Base-by-base conservation (phyloP, 1,284 basidiomycete species). In the Puccinia novopanici region DNA sequence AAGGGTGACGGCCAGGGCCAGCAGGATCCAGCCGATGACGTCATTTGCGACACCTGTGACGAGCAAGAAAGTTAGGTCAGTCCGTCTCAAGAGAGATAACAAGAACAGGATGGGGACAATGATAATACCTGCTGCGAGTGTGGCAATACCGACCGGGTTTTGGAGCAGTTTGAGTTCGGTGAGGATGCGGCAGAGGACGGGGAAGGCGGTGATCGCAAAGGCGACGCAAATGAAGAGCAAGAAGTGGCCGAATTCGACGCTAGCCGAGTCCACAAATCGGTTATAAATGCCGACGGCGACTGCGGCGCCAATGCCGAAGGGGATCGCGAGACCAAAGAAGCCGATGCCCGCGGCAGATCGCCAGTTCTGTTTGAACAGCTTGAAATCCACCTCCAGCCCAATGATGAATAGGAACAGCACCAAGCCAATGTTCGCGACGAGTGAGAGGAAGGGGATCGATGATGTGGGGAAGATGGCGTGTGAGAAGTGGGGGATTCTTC, bases 141-240 rank as follows among this genome's bases (percentile, higher is more conserved):
- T 94, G 42, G 97, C 91, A 78, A 96, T 91, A 12, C 96, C 97
- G 61, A 99, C 95, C 0, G 91, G 92, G 9, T 94, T 97, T 82
- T 96, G 92, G 78, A 98, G 89, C 1, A 99, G 88, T 86, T 89
- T 88, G 59, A 88, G 87, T 78, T 89, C 88, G 19, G 91, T 91
- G 71, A 94, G 87, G 83, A 94, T 93, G 71, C 96, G 91, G 85
- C 95, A 98, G 4, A 98, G 89, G 4, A 99, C 95, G 0, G 89
- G 87, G 75, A 87, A 87, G 30, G 86, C 86, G 0, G 95, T 98
- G 86, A 98, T 98, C 2, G 92, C 91, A 87, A 91, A 80, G 22
- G 78, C 87, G 22, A 96, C 93, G 70, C 94, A 93, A 57, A 93
- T 91, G 86, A 98, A 98, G 59, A 99, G 90, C 88, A 98, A 90